Evolutionary conservation across 371 early-diverging fungal species (phyloP).

Genomic region (Circinella umbellata): DNA sequence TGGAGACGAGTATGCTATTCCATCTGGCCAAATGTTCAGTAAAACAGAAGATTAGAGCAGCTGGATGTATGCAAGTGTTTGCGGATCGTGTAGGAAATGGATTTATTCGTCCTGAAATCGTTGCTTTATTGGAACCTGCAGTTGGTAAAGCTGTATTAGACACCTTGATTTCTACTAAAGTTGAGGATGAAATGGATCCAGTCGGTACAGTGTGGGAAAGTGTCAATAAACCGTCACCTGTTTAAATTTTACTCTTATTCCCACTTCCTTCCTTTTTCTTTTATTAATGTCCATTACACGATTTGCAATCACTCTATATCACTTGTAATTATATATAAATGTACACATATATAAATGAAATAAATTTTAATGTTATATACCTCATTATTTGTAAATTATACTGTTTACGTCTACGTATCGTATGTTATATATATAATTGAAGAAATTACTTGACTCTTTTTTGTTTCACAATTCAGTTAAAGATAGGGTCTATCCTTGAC

Average conservation of each 20-base stretch:
- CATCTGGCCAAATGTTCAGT: conserved; percentile 75
- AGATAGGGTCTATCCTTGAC: too few relatives aligned
- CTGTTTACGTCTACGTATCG: too few relatives aligned
- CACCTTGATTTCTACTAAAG: conserved; percentile 58
- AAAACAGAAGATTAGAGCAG: conserved; percentile 67
- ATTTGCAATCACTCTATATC: too few relatives aligned
- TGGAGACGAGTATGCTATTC: conserved; percentile 90
- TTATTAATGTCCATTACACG: too few relatives aligned
- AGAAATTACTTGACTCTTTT: too few relatives aligned
- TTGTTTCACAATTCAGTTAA: too few relatives aligned
- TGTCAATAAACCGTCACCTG: background rate
- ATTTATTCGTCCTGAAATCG: conserved; percentile 74
- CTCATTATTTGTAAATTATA: too few relatives aligned
- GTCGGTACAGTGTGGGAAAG: conserved; percentile 73
- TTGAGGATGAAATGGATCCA: conserved; percentile 52
- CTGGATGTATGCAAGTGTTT: conserved; percentile 88
- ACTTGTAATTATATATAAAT: too few relatives aligned
- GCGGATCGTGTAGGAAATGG: conserved; percentile 76
- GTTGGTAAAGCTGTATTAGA: conserved; percentile 81
- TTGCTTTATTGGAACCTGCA: conserved; percentile 60
- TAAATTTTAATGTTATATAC: too few relatives aligned
- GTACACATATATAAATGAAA: too few relatives aligned
- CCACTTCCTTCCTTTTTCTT: background rate
- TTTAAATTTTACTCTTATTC: background rate
- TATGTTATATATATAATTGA: too few relatives aligned